Conservation (phyloP, 495 filamentous ascomycete genomes). For the Neohortaea acidophila region DNA sequence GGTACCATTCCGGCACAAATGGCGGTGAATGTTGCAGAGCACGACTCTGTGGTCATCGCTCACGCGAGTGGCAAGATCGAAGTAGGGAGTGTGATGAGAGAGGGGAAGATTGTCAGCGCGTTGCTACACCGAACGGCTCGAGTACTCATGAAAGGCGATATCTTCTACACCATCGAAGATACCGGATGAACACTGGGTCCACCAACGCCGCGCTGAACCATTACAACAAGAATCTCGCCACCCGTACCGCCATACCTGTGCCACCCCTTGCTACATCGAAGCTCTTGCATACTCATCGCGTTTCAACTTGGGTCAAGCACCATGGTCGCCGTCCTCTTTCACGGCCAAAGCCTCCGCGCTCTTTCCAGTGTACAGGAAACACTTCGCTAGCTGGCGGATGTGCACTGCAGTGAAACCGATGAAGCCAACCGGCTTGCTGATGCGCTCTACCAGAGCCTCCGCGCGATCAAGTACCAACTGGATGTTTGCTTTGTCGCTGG, state of each 20-base stretch:
- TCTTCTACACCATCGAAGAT: conserved; percentile 1
- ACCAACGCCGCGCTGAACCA: neutral
- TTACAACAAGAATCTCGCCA: neutral
- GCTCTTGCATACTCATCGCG: neutral
- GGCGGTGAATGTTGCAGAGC: conserved; percentile 1
- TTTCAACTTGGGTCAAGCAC: neutral
- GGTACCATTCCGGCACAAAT: conserved; percentile 3
- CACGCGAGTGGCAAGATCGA: conserved; percentile 10
- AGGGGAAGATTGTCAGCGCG: conserved; percentile 10
- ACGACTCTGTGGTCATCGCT: conserved; percentile 6
- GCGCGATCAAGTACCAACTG: neutral
- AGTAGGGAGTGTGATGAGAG: conserved; percentile 6
- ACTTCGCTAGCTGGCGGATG: too few species aligned
- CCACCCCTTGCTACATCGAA: too few species aligned
- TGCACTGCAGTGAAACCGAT: conserved; percentile 1
- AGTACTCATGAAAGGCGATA: conserved; percentile 12
- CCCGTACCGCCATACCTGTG: neutral
- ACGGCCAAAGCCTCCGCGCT: neutral
- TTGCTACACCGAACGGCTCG: conserved; percentile 8
- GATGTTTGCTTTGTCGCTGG: neutral
- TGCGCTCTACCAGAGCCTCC: neutral
- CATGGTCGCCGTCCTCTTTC: neutral
- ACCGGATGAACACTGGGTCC: neutral
- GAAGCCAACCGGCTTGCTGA: neutral
- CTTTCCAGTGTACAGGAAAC: too few species aligned